phyloP scores from a whole-genome alignment of 768 basidiomycete species.

The Amanita fuliginea region DNA sequence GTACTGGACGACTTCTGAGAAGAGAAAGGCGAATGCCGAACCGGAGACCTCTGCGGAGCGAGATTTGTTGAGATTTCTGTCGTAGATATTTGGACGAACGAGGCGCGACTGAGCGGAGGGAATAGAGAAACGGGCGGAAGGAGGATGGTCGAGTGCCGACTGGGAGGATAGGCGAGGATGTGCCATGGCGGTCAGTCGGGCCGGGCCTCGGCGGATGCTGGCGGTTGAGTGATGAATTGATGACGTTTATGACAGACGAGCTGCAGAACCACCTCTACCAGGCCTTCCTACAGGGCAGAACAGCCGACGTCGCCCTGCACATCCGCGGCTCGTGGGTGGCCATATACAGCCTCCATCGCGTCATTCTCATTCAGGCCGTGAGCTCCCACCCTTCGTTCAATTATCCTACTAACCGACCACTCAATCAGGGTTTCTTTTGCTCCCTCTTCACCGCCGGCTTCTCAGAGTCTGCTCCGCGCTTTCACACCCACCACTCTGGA shows the following conservation, averaged over 20 bases:
- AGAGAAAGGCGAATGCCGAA: conserved; percentile 80
- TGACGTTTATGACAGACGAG: too few relatives aligned
- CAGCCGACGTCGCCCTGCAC: conserved; percentile 69
- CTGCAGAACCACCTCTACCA: conserved; percentile 70
- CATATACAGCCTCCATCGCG: conserved; percentile 69
- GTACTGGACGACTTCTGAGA: conserved; percentile 91
- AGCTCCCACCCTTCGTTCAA: not conserved
- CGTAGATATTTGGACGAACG: conserved; percentile 72
- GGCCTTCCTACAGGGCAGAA: conserved; percentile 59
- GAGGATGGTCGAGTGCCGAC: too few relatives aligned
- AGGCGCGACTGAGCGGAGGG: conserved; percentile 44
- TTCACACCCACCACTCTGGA: conserved; percentile 14
- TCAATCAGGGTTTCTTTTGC: conserved; percentile 68
- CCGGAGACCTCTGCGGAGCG: conserved; percentile 75
- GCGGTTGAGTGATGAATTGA: too few relatives aligned
- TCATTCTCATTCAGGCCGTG: conserved; percentile 84
- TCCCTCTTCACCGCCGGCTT: conserved; percentile 81
- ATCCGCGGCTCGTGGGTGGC: conserved; percentile 59
- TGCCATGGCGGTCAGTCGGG: not conserved
- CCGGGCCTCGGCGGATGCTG: too few relatives aligned
- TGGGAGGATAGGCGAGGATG: conserved; percentile 47
- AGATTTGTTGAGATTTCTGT: conserved; percentile 82
- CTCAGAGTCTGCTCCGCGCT: conserved; percentile 39
- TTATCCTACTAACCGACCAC: not conserved
- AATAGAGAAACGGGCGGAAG: conserved; percentile 63